A percentile compares a stretch with the other conserved stretches of the same genome.
Evolutionary conservation across 2,329 filamentous ascomycete genomes (phyloP).

Genomic region (Hypomyces rosellus): DNA sequence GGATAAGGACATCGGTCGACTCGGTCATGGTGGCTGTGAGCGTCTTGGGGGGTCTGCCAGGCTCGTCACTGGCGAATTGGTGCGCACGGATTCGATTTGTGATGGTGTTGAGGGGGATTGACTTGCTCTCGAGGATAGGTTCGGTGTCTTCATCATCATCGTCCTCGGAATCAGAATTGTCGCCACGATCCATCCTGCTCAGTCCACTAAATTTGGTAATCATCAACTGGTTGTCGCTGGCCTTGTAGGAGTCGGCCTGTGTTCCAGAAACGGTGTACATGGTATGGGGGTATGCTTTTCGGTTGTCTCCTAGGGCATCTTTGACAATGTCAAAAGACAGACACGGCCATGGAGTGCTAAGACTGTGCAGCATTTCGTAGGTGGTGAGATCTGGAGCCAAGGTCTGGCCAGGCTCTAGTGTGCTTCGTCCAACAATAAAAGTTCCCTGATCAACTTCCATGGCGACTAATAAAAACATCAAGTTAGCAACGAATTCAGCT

Average conservation of each 20-base stretch:
- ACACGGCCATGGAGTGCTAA: slow-evolving; percentile 94
- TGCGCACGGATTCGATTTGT: slow-evolving; percentile 91
- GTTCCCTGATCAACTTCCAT: slow-evolving; percentile 95
- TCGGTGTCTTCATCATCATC: slow-evolving; percentile 74
- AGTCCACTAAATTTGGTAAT: slow-evolving; percentile 94
- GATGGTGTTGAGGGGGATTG: slow-evolving; percentile 77
- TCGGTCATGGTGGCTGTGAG: slow-evolving; percentile 91
- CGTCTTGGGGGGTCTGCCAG: slow-evolving; percentile 68
- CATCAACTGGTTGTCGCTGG: slow-evolving; percentile 88
- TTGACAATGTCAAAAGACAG: slow-evolving; percentile 89
- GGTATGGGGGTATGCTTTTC: slow-evolving; percentile 89
- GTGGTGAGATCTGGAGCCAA: slow-evolving; percentile 87
- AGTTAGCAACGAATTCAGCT: not conserved
- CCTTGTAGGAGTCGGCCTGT: slow-evolving; percentile 69
- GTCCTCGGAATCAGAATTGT: slow-evolving; percentile 60
- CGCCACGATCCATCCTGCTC: slow-evolving; percentile 73
- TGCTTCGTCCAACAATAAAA: slow-evolving; percentile 91
- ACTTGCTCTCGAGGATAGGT: slow-evolving; percentile 87
- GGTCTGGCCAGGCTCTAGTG: slow-evolving; percentile 84
- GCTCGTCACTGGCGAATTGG: slow-evolving; percentile 67
- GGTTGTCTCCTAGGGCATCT: slow-evolving; percentile 79
- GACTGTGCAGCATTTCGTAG: slow-evolving; percentile 94
- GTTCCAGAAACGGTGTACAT: slow-evolving; percentile 94
- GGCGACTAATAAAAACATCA: slow-evolving; percentile 44
- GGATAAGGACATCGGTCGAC: slow-evolving; percentile 79